These are phyloP conservation scores for Cryptococcus amylolentus DNA, from an alignment of 1,284 basidiomycete species.

Conservation along the genomic window DNA sequence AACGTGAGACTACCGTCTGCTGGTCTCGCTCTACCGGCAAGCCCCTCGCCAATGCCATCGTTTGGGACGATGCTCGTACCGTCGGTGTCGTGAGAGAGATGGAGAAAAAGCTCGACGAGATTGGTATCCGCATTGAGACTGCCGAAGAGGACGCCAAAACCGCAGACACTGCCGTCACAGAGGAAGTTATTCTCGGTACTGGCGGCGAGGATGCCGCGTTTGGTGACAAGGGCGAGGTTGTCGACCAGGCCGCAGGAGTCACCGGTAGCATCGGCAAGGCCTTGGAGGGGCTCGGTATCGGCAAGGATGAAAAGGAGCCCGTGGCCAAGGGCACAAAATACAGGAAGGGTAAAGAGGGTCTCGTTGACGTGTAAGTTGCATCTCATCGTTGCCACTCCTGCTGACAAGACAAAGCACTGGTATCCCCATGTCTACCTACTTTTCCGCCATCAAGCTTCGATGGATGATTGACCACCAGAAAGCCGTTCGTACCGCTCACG, in stretches of 20 bases:
- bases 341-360: slow-evolving; percentile 62
- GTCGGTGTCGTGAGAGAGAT: slow-evolving; percentile 75
- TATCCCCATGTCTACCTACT: slow-evolving; percentile 91
- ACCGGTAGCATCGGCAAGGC: slow-evolving; percentile 19
- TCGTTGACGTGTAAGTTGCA: slow-evolving; percentile 64
- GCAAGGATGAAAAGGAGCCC: slow-evolving; percentile 10
- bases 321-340: slow-evolving; percentile 13
- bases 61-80: slow-evolving; percentile 94
- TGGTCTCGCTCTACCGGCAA: slow-evolving; percentile 90
- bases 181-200: slow-evolving; percentile 26
- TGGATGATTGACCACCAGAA: slow-evolving; percentile 93
- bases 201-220: slow-evolving; percentile 33
- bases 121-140: slow-evolving; percentile 67
- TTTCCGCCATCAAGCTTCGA: slow-evolving; percentile 89
- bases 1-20: slow-evolving; percentile 91
- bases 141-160: slow-evolving; percentile 27
- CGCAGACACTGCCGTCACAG: slow-evolving; percentile 13
- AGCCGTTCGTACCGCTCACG: slow-evolving; percentile 76
- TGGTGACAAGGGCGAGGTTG: slow-evolving; percentile 30
- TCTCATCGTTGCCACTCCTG: background rate
- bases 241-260: slow-evolving; percentile 12
- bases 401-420: slow-evolving; percentile 63
- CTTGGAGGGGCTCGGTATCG: slow-evolving; percentile 29
- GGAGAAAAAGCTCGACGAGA: slow-evolving; percentile 66
- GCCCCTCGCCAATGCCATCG: slow-evolving; percentile 83